A percentile compares a stretch with the other conserved stretches of the same genome.
phyloP scores from a whole-genome alignment of 257 asterid genomes.

The Nicotiana benthamiana region DNA sequence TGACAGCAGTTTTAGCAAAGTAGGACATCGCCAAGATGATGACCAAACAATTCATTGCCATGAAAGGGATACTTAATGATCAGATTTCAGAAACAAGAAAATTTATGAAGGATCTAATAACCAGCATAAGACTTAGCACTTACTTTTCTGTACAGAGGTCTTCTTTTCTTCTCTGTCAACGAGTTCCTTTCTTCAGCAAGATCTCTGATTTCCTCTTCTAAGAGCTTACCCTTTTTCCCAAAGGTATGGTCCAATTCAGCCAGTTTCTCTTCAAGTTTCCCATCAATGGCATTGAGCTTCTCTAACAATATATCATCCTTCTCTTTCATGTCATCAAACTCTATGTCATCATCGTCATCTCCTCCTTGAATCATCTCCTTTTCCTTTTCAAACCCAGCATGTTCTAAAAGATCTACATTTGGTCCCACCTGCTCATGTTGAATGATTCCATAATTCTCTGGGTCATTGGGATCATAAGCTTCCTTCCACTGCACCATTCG shows the following conservation, averaged over 20 bases:
- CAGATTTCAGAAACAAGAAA: too few species aligned
- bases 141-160: conserved; percentile 81
- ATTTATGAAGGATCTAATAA: too few species aligned
- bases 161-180: conserved; percentile 78
- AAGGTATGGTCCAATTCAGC: conserved; percentile 79
- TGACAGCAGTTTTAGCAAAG: too few species aligned
- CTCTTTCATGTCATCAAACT: conserved; percentile 76
- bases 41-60: too few species aligned
- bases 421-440: conserved; percentile 41
- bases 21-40: too few species aligned
- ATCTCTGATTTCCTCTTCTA: conserved; percentile 90
- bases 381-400: conserved; percentile 45
- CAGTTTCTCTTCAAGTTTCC: conserved; percentile 64
- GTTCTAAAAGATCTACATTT: conserved; percentile 41
- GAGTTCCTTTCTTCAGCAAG: conserved; percentile 96
- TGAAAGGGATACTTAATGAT: too few species aligned
- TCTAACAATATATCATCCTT: conserved; percentile 63
- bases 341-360: conserved; percentile 41
- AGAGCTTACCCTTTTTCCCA: conserved; percentile 74
- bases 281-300: conserved; percentile 68
- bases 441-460: conserved; percentile 71
- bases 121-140: conserved; percentile 14
- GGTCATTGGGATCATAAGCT: conserved; percentile 76
- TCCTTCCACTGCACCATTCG: conserved; percentile 68
- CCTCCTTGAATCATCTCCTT: conserved; percentile 32